Percentiles rank a stretch among this genome's conserved stretches.
Evolutionary conservation across 768 basidiomycete species (phyloP).

Genomic region (Scleroderma citrinum): DNA sequence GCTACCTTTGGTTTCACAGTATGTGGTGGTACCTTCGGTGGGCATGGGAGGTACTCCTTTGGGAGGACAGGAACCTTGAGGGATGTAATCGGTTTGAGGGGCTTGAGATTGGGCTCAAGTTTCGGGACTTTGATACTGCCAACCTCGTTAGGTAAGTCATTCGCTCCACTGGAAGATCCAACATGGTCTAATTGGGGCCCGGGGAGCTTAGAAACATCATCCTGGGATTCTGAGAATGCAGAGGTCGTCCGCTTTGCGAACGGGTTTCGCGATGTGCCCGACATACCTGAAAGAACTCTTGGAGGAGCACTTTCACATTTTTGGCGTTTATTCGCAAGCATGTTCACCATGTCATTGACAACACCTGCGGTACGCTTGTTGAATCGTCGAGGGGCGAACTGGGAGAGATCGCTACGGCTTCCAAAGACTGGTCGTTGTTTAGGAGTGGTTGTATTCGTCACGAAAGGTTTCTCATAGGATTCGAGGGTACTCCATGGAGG

Average conservation of each 20-base stretch:
- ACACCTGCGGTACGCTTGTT: slow-evolving; percentile 18
- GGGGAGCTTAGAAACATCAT: background rate
- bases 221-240: slow-evolving; percentile 14
- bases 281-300: background rate
- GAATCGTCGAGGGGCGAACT: slow-evolving; percentile 21
- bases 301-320: slow-evolving; percentile 15
- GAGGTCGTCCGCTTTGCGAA: slow-evolving; percentile 12
- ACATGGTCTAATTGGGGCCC: background rate
- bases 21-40: background rate
- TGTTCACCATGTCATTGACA: slow-evolving; percentile 14
- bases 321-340: slow-evolving; percentile 16
- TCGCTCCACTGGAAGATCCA: background rate
- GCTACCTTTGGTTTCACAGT: slow-evolving; percentile 3
- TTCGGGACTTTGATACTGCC: background rate
- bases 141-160: background rate
- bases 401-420: slow-evolving; percentile 5
- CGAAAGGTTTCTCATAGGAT: background rate
- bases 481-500: slow-evolving; percentile 20
- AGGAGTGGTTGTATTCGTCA: background rate
- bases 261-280: slow-evolving; percentile 16
- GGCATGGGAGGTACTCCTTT: slow-evolving; percentile 16
- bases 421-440: background rate
- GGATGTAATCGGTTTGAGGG: slow-evolving; percentile 25
- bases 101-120: slow-evolving; percentile 3
- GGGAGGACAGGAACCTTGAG: slow-evolving; percentile 24